Base-by-base conservation (phyloP, 441 rosid genomes). In the Corymbia citriodora region DNA sequence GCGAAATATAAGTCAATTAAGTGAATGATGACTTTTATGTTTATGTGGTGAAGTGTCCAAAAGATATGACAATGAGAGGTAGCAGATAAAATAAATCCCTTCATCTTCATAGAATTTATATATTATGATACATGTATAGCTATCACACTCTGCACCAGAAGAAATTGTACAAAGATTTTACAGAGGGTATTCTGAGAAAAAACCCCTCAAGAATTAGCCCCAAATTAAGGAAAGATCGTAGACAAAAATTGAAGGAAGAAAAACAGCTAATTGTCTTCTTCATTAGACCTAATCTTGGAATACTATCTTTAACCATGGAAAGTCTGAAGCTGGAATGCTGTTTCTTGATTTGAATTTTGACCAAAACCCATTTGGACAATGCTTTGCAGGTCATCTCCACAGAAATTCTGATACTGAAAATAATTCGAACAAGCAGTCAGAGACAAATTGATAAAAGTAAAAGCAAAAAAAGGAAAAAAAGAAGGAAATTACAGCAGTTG, bases 311-410 rank as follows among this genome's bases (percentile, higher is more conserved):
- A 95, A 79, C 98, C 94, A 68, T 91, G 91, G 87, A 93, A 92
- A 81, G 89, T 88, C 18, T 88, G 93, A 40, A 92, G 72, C 40
- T 92, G 92, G 88, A 90, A 61, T 50, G 90, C 89, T 88, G 93
- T 57, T 83, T 92, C 92, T 50, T 25, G 65, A 59, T 88, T 91
- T 11, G 91, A 93, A 88, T 93, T 95, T 89, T 95, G 97, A n/a
- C 90, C 93, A 72, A 94, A 96, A 79, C 99, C 98, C 98, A 96
- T 95, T 63, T 95, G 97, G 88, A 97, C 96, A 89, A 98, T 91
- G 91, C 95, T 94, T 87, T 96, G 98, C 88, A 98, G 93, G 90
- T 98, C 99, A 91, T 94, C 98, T 89, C 96, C 97, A 55, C 93
- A 92, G 91, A 95, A 96, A 59, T 92, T 91, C 91, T 92, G 93